phyloP scores from a whole-genome alignment of 2,329 filamentous ascomycete genomes.

The Volutella citrinella region DNA sequence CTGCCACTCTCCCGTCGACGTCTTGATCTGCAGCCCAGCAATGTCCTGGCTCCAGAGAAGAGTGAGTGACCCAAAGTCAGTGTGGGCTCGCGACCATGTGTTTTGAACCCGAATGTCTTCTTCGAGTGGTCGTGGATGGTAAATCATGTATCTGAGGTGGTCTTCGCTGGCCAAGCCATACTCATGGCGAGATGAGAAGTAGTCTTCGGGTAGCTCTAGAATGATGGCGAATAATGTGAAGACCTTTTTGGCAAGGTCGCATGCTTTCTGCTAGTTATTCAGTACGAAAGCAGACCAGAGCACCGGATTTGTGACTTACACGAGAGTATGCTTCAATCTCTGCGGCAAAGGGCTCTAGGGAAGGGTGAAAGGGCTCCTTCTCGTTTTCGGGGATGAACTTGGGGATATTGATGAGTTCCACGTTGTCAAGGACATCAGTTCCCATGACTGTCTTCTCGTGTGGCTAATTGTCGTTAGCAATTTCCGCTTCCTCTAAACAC shows the following conservation, averaged over 20 bases:
- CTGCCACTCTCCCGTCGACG: slow-evolving; percentile 42
- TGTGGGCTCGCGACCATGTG: slow-evolving; percentile 43
- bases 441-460: background rate
- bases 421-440: slow-evolving; percentile 34
- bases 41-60: slow-evolving; percentile 57
- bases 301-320: too few relatives aligned
- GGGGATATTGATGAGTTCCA: slow-evolving; percentile 39
- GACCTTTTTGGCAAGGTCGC: slow-evolving; percentile 30
- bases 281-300: too few relatives aligned
- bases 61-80: slow-evolving; percentile 54
- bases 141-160: slow-evolving; percentile 60
- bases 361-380: slow-evolving; percentile 30
- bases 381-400: slow-evolving; percentile 35
- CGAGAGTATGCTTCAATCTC: too few relatives aligned
- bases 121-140: too few relatives aligned
- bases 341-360: too few relatives aligned
- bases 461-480: too few relatives aligned
- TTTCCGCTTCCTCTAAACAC: too few relatives aligned
- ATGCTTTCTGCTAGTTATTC: slow-evolving; percentile 27
- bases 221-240: slow-evolving; percentile 42
- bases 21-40: slow-evolving; percentile 52
- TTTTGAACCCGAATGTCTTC: slow-evolving; percentile 38
- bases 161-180: slow-evolving; percentile 54
- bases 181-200: slow-evolving; percentile 49
- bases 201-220: slow-evolving; percentile 55